Evolutionary conservation across 2,329 filamentous ascomycete genomes (phyloP).

Genomic region (Canariomyces notabilis): DNA sequence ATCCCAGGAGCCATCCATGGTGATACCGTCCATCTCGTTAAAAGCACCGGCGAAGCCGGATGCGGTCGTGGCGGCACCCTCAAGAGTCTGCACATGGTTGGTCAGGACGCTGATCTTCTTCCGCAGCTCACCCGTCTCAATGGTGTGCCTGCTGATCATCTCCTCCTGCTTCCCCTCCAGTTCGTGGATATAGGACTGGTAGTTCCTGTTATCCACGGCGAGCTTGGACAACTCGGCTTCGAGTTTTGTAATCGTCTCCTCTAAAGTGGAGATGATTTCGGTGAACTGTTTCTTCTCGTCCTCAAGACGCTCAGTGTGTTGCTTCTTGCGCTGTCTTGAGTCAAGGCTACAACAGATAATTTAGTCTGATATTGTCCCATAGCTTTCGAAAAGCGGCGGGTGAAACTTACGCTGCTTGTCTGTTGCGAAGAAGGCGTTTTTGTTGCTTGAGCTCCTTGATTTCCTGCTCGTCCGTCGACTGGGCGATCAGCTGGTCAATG

Average conservation of each 20-base stretch:
- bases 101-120: constrained; percentile 85
- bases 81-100: constrained; percentile 65
- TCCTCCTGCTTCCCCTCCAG: constrained; percentile 86
- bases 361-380: constrained; percentile 1
- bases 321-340: constrained; percentile 95
- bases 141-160: constrained; percentile 79
- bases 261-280: constrained; percentile 67
- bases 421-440: constrained; percentile 88
- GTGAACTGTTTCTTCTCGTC: constrained; percentile 94
- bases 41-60: constrained; percentile 66
- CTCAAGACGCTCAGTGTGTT: constrained; percentile 93
- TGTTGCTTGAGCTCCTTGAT: constrained; percentile 99
- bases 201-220: constrained; percentile 67
- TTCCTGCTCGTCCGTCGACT: constrained; percentile 84
- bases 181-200: constrained; percentile 68
- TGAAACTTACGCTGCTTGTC: constrained; percentile 83
- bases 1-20: constrained; percentile 79
- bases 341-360: constrained; percentile 62
- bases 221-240: constrained; percentile 66
- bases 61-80: constrained; percentile 56
- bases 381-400: too few species aligned
- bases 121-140: constrained; percentile 84
- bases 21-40: constrained; percentile 76
- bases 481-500: constrained; percentile 87
- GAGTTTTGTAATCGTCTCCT: constrained; percentile 68